Base-by-base conservation (phyloP, 352 stramenopile species). In the Phytopythium aichiense region DNA sequence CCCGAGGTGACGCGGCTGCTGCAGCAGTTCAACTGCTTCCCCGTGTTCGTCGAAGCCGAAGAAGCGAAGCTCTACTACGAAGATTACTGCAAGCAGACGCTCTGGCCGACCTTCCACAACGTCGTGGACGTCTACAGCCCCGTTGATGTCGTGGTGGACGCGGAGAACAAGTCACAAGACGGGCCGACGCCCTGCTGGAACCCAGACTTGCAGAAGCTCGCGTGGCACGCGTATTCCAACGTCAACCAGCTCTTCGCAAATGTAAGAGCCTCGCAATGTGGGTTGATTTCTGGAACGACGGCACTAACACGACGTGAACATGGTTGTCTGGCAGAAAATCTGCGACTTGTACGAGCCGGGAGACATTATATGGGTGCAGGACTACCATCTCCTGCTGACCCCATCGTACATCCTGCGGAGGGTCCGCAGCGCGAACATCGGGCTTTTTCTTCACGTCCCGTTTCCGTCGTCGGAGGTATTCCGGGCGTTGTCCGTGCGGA, bases 381-480 rank as follows among this genome's bases (percentile, higher is more conserved):
- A 98, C 61, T 99, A 99, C 69, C 96, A 99, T 71, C 73, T 99
- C 23, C 77, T 99, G 53, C 87, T 99, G 11, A 87, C 98, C 31
- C 98, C 98, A 7, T 97, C 87, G 20, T 99, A 98, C 62, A 87
- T 99, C 25, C 92, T 95, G 8, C 80, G 94, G 46, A 84, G 89
- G 30, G 48, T 94, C 1, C 84, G 98, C 53, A 87, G 84, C 38
- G 73, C 77, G 25, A 97, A 98, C 69, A 90, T 99, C 50, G 97
- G 96, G 8, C 83, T 99, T 28, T 99, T 99, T 68, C 72, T 99
- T 15, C 97, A 99, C 76, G 97, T 98, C 22, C 97, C 97, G 25
- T 99, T 99, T 68, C 98, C 98, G 28, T 98, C 91, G 31, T 98
- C 92, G 0, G 97, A 99, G 72, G 98, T 99, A 7, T 99, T 99